A percentile compares a stretch with the other conserved stretches of the same genome.
These are phyloP conservation scores for Sapria himalayana DNA, from an alignment of 345 rosid species.

Conservation along the genomic window DNA sequence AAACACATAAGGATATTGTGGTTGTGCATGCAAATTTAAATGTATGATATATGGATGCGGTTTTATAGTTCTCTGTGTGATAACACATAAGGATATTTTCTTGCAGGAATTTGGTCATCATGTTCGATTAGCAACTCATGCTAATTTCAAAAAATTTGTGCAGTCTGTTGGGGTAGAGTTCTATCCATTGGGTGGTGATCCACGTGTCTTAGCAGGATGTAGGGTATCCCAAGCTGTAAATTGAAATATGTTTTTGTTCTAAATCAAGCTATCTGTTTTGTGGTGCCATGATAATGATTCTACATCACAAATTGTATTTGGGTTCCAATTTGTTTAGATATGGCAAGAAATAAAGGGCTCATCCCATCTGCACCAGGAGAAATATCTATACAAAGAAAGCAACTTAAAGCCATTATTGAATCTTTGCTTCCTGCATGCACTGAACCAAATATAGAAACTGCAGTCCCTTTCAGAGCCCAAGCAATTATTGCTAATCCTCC, in stretches of 20 bases:
- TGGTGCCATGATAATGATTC: no score
- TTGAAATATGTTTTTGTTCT: constrained; percentile 5
- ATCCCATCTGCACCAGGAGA: constrained; percentile 95
- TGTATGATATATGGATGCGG: no score
- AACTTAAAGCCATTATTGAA: constrained; percentile 81
- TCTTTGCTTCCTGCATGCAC: constrained; percentile 92
- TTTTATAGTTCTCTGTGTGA: no score
- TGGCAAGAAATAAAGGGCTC: constrained; percentile 94
- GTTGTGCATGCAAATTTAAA: no score
- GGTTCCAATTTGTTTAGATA: constrained; percentile 28
- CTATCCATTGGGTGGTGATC: constrained; percentile 93
- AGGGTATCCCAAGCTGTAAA: constrained; percentile 28
- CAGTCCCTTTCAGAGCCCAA: constrained; percentile 61
- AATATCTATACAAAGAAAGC: constrained; percentile 70
- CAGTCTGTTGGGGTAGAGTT: constrained; percentile 72
- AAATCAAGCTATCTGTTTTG: no score
- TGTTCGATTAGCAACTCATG: constrained; percentile 93
- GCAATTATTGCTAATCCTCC: constrained; percentile 98
- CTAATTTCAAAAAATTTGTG: constrained; percentile 61
- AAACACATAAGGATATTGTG: no score
- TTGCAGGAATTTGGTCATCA: constrained; percentile 84
- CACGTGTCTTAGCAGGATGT: constrained; percentile 89
- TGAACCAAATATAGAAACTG: constrained; percentile 66
- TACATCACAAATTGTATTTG: no score
- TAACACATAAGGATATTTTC: no score